These are phyloP conservation scores for Circinella umbellata DNA, from an alignment of 371 early-diverging fungal species.

Conservation along the genomic window DNA sequence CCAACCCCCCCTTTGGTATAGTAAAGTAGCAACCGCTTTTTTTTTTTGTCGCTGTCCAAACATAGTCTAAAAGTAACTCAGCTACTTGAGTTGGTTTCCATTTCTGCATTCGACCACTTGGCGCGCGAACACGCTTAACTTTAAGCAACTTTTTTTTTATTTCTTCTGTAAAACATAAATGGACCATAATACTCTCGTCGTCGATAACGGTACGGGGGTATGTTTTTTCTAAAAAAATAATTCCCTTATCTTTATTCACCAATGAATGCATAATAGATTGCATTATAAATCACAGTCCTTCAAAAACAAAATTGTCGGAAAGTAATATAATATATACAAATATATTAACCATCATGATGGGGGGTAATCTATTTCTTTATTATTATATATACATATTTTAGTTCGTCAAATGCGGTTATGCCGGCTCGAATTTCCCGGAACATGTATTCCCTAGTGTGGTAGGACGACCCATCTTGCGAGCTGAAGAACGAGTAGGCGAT, in stretches of 20 bases:
- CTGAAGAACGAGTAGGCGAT: slow-evolving; percentile 88
- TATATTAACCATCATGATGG: background rate
- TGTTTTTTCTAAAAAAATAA: slow-evolving; percentile 30
- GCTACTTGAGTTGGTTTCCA: background rate
- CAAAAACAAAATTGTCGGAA: background rate
- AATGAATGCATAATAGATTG: too few species aligned
- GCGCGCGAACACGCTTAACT: background rate
- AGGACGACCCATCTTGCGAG: slow-evolving; percentile 96
- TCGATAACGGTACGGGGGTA: slow-evolving; percentile 97
- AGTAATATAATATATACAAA: background rate
- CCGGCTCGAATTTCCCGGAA: slow-evolving; percentile 96
- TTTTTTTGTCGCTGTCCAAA: too few species aligned
- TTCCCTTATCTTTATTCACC: too few species aligned
- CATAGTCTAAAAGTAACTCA: background rate
- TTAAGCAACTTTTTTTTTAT: background rate
- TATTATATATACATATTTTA: slow-evolving; percentile 28
- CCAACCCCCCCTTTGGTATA: too few species aligned
- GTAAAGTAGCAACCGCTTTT: too few species aligned
- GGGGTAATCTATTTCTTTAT: background rate
- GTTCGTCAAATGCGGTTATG: slow-evolving; percentile 97
- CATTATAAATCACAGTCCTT: too few species aligned
- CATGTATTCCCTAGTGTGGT: slow-evolving; percentile 96
- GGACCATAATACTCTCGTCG: slow-evolving; percentile 78
- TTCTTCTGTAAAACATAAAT: background rate
- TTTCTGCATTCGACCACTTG: background rate